These are phyloP conservation scores for Podaxis sp. DNA, from an alignment of 768 basidiomycete species.

Conservation along the genomic window DNA sequence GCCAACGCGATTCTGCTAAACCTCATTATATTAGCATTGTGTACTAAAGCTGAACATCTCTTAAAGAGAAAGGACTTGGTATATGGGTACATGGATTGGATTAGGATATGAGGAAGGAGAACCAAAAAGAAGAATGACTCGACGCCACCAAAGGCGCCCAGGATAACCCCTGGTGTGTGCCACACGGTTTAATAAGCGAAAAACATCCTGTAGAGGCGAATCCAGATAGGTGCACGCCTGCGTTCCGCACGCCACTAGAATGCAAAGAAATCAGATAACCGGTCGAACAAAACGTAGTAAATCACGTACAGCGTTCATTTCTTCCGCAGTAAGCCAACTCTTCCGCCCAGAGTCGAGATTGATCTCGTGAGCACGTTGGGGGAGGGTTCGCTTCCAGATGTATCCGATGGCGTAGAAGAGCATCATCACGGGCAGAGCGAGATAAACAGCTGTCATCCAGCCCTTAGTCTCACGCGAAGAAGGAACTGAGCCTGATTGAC, in stretches of 20 bases:
- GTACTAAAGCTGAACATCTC: neutral
- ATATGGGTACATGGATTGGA: neutral
- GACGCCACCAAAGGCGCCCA: too few relatives aligned
- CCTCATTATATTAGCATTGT: neutral
- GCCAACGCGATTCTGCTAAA: neutral
- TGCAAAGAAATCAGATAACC: neutral
- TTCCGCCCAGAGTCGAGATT: slow-evolving; percentile 47
- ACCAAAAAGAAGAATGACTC: neutral
- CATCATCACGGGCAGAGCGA: slow-evolving; percentile 41
- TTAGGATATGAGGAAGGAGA: neutral
- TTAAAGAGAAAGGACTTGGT: neutral
- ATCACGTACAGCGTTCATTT: slow-evolving; percentile 38
- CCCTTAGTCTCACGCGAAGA: neutral
- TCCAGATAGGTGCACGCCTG: slow-evolving; percentile 31
- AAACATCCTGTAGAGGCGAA: slow-evolving; percentile 38
- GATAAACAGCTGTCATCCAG: slow-evolving; percentile 31
- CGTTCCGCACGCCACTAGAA: slow-evolving; percentile 40
- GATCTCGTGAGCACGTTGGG: slow-evolving; percentile 36
- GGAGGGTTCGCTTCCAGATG: slow-evolving; percentile 40
- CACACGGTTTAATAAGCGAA: slow-evolving; percentile 34
- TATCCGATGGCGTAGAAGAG: slow-evolving; percentile 38
- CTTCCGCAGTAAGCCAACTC: slow-evolving; percentile 45
- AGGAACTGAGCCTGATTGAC: slow-evolving; percentile 15
- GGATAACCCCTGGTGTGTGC: neutral
- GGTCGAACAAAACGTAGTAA: neutral